A percentile compares a stretch with the other conserved stretches of the same genome.
Evolutionary conservation across 140 eudicot genomes (phyloP).

Genomic region (Ambrosia hybrid): DNA sequence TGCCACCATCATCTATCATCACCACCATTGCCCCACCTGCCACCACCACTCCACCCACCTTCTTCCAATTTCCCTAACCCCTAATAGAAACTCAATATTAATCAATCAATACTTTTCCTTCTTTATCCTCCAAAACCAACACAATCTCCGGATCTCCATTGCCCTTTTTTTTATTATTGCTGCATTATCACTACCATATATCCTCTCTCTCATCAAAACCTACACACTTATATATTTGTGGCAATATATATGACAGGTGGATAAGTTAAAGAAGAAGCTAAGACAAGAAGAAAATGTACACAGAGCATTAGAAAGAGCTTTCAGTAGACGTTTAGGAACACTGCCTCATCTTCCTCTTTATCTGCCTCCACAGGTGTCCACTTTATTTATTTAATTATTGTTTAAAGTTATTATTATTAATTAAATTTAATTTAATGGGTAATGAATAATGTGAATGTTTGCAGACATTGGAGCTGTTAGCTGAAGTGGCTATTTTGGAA

Average conservation of each 20-base stretch:
- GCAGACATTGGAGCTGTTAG: slow-evolving; percentile 85
- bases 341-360: slow-evolving; percentile 95
- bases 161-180: slow-evolving; percentile 14
- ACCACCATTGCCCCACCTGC: no score
- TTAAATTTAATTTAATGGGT: slow-evolving; percentile 6
- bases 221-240: slow-evolving; percentile 1
- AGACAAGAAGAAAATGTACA: slow-evolving; percentile 90
- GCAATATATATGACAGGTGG: slow-evolving; percentile 55
- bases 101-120: slow-evolving; percentile 1
- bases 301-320: slow-evolving; percentile 85
- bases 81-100: background rate
- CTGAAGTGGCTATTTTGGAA: slow-evolving; percentile 95
- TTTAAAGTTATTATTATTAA: background rate
- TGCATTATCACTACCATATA: slow-evolving; percentile 15
- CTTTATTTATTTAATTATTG: background rate
- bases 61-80: no score
- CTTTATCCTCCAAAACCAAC: slow-evolving; percentile 1
- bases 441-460: slow-evolving; percentile 15
- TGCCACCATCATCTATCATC: no score
- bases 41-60: no score
- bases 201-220: slow-evolving; percentile 21
- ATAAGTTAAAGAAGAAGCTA: slow-evolving; percentile 83
- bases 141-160: slow-evolving; percentile 13
- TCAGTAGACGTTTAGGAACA: slow-evolving; percentile 81
- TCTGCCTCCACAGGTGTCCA: slow-evolving; percentile 80